Percentiles rank a stretch among this genome's conserved stretches.
phyloP scores from a whole-genome alignment of 495 filamentous ascomycete species.

The Aspergillus incahuasiensis region DNA sequence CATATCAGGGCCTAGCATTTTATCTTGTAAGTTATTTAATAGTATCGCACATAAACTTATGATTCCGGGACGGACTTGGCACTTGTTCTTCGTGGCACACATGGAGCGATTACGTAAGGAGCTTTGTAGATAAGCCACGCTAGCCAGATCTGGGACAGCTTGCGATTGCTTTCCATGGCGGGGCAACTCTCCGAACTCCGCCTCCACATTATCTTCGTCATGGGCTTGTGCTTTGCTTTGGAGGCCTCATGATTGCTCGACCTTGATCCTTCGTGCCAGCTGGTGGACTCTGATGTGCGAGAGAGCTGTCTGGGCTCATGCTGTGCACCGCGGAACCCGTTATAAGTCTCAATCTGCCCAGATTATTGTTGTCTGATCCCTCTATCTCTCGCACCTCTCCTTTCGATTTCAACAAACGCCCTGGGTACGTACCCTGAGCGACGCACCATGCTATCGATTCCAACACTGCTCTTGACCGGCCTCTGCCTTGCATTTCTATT shows the following conservation, averaged over 20 bases:
- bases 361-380: too few relatives aligned
- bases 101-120: too few relatives aligned
- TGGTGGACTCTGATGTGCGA: too few relatives aligned
- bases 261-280: too few relatives aligned
- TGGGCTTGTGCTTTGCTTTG: too few relatives aligned
- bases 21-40: background rate
- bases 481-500: constrained; percentile 21
- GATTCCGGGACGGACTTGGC: background rate
- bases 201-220: background rate
- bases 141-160: background rate
- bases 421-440: too few relatives aligned
- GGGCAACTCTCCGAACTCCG: background rate
- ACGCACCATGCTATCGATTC: constrained; percentile 22
- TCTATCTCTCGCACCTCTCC: too few relatives aligned
- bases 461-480: constrained; percentile 17
- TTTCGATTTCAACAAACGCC: too few relatives aligned
- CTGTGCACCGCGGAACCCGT: too few relatives aligned
- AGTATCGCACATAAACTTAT: background rate
- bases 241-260: too few relatives aligned
- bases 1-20: background rate
- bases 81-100: too few relatives aligned
- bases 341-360: background rate
- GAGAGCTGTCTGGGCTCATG: too few relatives aligned
- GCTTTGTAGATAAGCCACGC: background rate
- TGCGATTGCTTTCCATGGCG: background rate